Evolutionary conservation across 345 rosid genomes (phyloP), one percentile per base, ranked within the genome.

Genomic region (Orychophragmus violaceus): DNA sequence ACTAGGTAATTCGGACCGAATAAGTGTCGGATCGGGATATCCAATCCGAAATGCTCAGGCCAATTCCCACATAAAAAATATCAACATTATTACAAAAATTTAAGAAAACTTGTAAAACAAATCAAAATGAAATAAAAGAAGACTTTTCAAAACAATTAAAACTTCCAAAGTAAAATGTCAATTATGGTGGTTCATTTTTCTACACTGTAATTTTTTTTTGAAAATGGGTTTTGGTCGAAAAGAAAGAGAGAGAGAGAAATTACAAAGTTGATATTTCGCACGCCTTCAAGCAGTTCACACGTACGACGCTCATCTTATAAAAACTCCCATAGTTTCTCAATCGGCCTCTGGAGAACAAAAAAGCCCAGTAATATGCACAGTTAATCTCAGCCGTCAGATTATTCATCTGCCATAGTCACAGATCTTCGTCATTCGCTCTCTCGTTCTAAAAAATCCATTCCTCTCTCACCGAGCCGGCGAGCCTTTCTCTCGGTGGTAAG

Each of bases 401-500:
- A 44, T 21, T 62, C 59, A 37, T 72, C 28, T 29, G 5, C 29
- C 55, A 25, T 58, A 58, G 9, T 33, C 70, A 46, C n/a, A 49
- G 71, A 49, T 72, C 76, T 49, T 72, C 56, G 6, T 67, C 64
- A 11, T n/a, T 36, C 59, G 24, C 23, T 48, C 61, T 36, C 59
- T 29, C 59, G 53, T 62, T 46, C 62, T 42, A 44, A n/a, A 28
- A 33, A 59, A 24, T 24, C 72, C 67, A 68, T 66, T 51, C 45
- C 53, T 57, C 46, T 42, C 19, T 67, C 77, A 21, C 73, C 59
- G 49, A 18, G 46, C 28, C 55, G 29, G 64, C 64, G 71, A 41
- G 48, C 36, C 49, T 10, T 74, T 74, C 63, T 68, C 69, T 67
- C 77, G 58, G 50, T 52, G 73, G 74, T 68, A 62, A 68, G 69